Base-by-base conservation (phyloP, 192 early-diverging fungal genomes). In the Chytriomyces sp. region DNA sequence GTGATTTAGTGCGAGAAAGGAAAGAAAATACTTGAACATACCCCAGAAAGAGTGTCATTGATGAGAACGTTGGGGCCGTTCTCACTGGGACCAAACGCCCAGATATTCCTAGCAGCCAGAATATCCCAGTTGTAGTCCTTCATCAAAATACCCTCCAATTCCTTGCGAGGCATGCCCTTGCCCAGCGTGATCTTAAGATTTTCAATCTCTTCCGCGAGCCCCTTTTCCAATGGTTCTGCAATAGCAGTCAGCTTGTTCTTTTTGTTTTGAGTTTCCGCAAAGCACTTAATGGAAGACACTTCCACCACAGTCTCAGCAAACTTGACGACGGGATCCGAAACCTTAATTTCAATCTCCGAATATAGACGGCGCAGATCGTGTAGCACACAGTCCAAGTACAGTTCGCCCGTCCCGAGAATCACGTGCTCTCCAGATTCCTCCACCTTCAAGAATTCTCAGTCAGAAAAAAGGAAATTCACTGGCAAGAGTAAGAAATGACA, bases 351-450 rank as follows among this genome's bases (percentile, higher is more conserved):
- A 54, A 99, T 96, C 70, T 98, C 96, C 1, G 95, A 85, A 77
- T 96, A 98, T 78, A 98, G 80, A 67, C 86, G 80, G 53, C 98
- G 90, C 71, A 99, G 81, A 74, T 99, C 98, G 74, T 99, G 96
- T 74, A 99, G 78, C 0, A 95, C 93, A 69, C 94, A 98, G 82
- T 99, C 98, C 67, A 99, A 78, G 63, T 96, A 98, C 44, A 99
- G 76, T 78, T 99, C 98, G 53, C 98, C 98, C 1, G 96, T 92
- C 19, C 92, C 98, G 49, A 98, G 67, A 52, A 99, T 78, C 44
- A 99, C 90, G 71, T 98, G 98, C 80, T 98, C 98, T 59, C 98
- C 98, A 52, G 91, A 93, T 77, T 99, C 98, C 78, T 99, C 96
- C 4, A 99, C 95, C 54, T 75, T 80, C 56, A 25, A 58, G 28